Base-by-base conservation (phyloP, 1,284 basidiomycete species). In the Lentinula novae-zelandiae region DNA sequence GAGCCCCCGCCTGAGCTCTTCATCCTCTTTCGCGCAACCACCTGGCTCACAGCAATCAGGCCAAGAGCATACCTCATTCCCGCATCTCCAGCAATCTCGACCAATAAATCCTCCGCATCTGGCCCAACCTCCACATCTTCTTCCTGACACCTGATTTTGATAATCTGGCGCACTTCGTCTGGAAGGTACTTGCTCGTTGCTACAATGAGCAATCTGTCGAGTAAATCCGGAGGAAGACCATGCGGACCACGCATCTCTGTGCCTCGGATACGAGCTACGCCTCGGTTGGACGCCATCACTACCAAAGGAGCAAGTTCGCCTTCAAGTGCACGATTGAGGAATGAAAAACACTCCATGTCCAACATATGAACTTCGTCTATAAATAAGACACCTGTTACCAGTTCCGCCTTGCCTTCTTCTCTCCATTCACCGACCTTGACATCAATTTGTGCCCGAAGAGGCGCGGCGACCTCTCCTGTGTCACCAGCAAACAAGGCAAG, bases 341-440 rank as follows among this genome's bases (percentile, higher is more conserved):
- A 99, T 7, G 95, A 97, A 82, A 98, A 98, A 73, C 96, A 99
- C 75, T 99, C 96, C 65, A 99, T 97, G 74, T 99, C 96, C 65
- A 99, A 88, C 96, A 99, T 99, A 80, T 99, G 97, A 15, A 98
- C 95, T 76, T 98, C 93, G 72, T 95, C 92, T 67, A 95, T 95
- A 78, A 95, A 95, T 15, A 95, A 78, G 10, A 97, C 95, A 5
- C 96, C 96, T 48, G 96, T 96, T 3, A 98, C 92, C 63, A 99
- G 96, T 72, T 96, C 95, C 3, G 96, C 96, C 74, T 99, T 99
- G 64, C 96, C 96, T 77, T 98, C 96, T 78, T 99, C 97, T 63
- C 95, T 81, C 96, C 97, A 98, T 73, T 99, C 96, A 33, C 89
- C 91, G 2, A 99, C 95, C 74, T 98, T 98, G 58, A 89, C 85